Base-by-base conservation (phyloP, 2,329 filamentous ascomycete genomes). In the Fusarium sp. region DNA sequence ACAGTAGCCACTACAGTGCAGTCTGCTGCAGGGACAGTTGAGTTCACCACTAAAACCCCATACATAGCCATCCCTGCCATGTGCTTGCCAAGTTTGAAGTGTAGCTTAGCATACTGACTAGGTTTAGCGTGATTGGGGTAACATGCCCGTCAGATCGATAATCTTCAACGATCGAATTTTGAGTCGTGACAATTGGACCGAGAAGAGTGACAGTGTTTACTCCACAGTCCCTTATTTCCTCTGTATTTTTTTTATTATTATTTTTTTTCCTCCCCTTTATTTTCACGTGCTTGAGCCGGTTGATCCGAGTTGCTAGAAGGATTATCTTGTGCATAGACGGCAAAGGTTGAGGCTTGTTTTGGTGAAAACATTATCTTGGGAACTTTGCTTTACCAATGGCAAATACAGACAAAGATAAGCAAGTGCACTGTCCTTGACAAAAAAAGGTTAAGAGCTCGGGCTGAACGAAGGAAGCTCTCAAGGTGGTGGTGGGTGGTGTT, bases 21-120 rank as follows among this genome's bases (percentile, higher is more conserved):
- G 46, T 25, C 21, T 65, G 28, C 67, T 69, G 67, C 67, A 69
- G 67, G 67, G 67, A 70, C 66, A 41, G 39, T 56, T 44, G 31
- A 39, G 42, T 58, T 48, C 61, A 53, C 55, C 61, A 58, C 61
- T 53, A 31, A 34, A 58, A 62, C 56, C 39, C 62, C 62, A 65
- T 65, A 54, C 41, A 51, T 41, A 51, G 21, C 21, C 48, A 51
- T 51, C 48, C 48, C 18, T 68, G 65, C 50, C 65, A 65, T 68
- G 65, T 65, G 65, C 65, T 42, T 65, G 62, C 67, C 67, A 67
- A 67, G 67, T 69, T 67, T 63, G 67, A 42, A 54, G 56, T 69
- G 67, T 31, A 51, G 57, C 52, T 67, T 62, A 69, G 52, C 62
- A 69, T 70, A 63, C 67, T 69, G 50, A 70, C 70, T 19, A 69